These are phyloP conservation scores for Gonium pectorale DNA, from an alignment of 139 green algal species.

Conservation along the genomic window DNA sequence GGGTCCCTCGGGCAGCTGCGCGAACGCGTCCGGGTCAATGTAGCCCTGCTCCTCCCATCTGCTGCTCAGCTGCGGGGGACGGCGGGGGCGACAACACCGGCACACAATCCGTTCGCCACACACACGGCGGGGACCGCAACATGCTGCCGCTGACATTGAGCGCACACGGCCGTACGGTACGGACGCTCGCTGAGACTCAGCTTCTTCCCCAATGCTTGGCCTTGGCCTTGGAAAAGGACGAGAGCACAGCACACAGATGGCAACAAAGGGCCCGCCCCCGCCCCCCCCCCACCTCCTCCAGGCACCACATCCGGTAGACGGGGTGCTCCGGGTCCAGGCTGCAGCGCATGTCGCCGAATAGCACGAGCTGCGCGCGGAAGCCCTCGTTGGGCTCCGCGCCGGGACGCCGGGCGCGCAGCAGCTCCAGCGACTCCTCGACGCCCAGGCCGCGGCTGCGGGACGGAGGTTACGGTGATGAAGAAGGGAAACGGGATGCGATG, in stretches of 20 bases:
- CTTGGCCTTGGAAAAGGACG: neutral
- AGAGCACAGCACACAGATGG: neutral
- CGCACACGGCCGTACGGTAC: too few relatives aligned
- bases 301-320: constrained; percentile 73
- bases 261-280: neutral
- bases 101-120: too few relatives aligned
- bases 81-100: too few relatives aligned
- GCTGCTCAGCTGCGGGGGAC: constrained; percentile 53
- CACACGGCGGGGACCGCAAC: too few relatives aligned
- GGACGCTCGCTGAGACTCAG: too few relatives aligned
- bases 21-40: constrained; percentile 65
- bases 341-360: constrained; percentile 77
- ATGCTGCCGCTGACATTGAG: too few relatives aligned
- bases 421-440: neutral
- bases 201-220: too few relatives aligned
- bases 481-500: too few relatives aligned
- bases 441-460: constrained; percentile 4
- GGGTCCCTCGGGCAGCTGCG: constrained; percentile 41
- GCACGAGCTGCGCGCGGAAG: constrained; percentile 79
- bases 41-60: constrained; percentile 61
- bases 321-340: constrained; percentile 67
- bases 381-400: constrained; percentile 74
- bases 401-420: neutral
- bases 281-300: constrained; percentile 55
- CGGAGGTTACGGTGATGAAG: too few relatives aligned